Conservation (phyloP, 202 grass and related monocot species). For the Hordeum pubiflorum region DNA sequence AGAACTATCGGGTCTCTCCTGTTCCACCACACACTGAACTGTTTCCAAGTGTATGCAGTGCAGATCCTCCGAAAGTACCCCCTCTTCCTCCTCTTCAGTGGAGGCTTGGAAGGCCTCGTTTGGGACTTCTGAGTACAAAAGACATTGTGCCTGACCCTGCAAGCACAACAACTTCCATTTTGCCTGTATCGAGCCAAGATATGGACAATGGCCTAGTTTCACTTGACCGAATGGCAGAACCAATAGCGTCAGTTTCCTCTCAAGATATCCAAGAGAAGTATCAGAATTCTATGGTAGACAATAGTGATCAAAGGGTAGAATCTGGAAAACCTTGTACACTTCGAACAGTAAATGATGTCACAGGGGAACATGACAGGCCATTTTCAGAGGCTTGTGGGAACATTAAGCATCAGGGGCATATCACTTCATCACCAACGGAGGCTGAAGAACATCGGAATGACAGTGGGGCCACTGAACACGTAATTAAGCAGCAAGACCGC, state of each 20-base stretch:
- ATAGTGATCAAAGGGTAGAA: constrained; percentile 33
- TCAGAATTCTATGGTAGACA: constrained; percentile 20
- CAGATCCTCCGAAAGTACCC: constrained; percentile 53
- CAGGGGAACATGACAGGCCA: constrained; percentile 24
- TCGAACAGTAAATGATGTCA: constrained; percentile 20
- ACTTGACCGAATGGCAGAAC: constrained; percentile 5
- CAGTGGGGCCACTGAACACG: constrained; percentile 12
- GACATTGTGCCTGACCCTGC: constrained; percentile 17
- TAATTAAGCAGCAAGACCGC: not conserved
- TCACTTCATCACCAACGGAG: constrained; percentile 13
- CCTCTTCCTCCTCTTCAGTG: constrained; percentile 91
- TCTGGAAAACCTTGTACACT: not conserved
- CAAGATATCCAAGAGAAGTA: constrained; percentile 1
- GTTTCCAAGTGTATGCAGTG: constrained; percentile 31
- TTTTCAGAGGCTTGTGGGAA: constrained; percentile 20
- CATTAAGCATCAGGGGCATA: not conserved
- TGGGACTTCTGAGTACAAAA: constrained; percentile 32
- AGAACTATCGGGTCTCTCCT: constrained; percentile 1
- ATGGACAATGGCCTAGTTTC: constrained; percentile 6
- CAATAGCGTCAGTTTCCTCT: constrained; percentile 19
- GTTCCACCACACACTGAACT: not conserved
- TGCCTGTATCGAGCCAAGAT: constrained; percentile 19
- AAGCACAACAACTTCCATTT: constrained; percentile 19
- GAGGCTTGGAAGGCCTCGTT: constrained; percentile 59
- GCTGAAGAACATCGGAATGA: not conserved